phyloP scores from a whole-genome alignment of 2,329 filamentous ascomycete species.

The Beauveria scarabaeidicola region DNA sequence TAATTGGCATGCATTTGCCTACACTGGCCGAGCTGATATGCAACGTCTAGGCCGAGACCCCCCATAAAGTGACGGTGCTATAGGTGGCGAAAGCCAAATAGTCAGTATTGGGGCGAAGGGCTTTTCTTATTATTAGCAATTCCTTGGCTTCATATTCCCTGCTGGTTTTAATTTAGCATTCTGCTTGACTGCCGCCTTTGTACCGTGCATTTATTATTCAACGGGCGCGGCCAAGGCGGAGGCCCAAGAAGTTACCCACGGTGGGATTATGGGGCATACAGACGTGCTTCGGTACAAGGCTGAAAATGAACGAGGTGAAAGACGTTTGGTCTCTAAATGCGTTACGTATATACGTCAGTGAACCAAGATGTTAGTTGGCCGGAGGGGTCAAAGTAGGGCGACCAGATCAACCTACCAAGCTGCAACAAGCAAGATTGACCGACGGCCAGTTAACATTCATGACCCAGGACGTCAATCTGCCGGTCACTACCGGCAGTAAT shows the following conservation, averaged over 20 bases:
- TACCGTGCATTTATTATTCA: background rate
- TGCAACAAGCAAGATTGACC: background rate
- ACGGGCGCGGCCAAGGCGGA: background rate
- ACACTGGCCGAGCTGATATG: background rate
- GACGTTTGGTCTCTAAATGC: background rate
- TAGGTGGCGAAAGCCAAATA: background rate
- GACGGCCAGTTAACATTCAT: background rate
- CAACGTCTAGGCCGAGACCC: background rate
- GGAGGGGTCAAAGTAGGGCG: background rate
- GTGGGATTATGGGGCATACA: background rate
- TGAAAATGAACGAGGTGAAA: background rate
- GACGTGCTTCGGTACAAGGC: slow-evolving; percentile 2
- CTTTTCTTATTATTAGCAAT: background rate
- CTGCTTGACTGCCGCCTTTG: background rate
- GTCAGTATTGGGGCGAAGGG: background rate
- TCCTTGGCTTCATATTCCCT: background rate
- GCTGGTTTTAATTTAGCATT: background rate
- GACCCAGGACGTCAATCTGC: background rate
- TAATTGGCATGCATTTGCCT: background rate
- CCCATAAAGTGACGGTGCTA: background rate
- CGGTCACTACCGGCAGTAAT: background rate
- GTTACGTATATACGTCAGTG: background rate
- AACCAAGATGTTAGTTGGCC: background rate
- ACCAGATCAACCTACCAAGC: background rate
- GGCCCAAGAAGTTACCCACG: background rate